Evolutionary conservation across 2,329 filamentous ascomycete genomes (phyloP).

Genomic region (Ilyonectria mors-panacis): DNA sequence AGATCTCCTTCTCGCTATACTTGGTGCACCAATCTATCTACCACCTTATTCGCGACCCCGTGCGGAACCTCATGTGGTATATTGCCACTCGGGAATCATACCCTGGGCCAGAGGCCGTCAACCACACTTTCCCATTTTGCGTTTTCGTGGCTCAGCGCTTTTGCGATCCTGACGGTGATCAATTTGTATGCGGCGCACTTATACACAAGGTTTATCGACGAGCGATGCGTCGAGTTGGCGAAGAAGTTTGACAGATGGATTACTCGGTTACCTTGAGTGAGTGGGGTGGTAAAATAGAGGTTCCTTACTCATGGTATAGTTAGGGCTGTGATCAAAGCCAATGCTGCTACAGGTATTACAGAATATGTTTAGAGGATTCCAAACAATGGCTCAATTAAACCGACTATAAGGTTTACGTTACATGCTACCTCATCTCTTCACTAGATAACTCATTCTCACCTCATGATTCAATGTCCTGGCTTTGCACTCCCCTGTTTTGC

Average conservation of each 20-base stretch:
- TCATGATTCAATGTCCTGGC: too few species aligned
- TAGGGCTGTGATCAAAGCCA: too few species aligned
- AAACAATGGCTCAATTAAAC: too few species aligned
- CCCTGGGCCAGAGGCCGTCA: conserved; percentile 17
- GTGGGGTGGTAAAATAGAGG: too few species aligned
- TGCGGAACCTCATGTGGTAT: conserved; percentile 22
- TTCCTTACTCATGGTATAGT: too few species aligned
- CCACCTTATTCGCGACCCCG: conserved; percentile 26
- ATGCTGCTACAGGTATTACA: too few species aligned
- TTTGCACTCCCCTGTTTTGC: too few species aligned
- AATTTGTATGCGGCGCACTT: conserved; percentile 29
- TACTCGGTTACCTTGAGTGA: background rate
- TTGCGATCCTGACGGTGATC: conserved; percentile 19
- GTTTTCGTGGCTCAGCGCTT: conserved; percentile 26
- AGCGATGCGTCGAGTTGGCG: conserved; percentile 24
- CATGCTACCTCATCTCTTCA: too few species aligned
- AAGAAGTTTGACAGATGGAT: conserved; percentile 30
- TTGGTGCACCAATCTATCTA: conserved; percentile 32
- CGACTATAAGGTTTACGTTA: too few species aligned
- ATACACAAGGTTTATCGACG: conserved; percentile 26
- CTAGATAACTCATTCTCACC: too few species aligned
- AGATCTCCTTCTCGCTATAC: conserved; percentile 30
- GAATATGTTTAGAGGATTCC: too few species aligned
- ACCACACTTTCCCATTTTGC: conserved; percentile 19
- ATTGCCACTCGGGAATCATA: conserved; percentile 20